phyloP scores from a whole-genome alignment of 345 rosid genomes.

The Euphorbia peplus region DNA sequence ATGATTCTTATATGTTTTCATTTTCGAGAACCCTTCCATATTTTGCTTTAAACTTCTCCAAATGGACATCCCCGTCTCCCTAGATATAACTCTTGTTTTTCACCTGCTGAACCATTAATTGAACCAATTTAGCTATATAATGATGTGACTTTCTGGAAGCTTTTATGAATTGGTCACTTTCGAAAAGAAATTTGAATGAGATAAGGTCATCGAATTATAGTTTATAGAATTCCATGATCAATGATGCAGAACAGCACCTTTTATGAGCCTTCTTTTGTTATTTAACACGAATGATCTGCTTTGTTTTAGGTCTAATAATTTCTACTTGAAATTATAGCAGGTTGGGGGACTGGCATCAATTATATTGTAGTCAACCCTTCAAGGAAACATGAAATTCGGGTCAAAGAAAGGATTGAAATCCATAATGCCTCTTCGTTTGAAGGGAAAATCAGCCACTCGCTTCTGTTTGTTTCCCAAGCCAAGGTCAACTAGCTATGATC shows the following conservation, averaged over 20 bases:
- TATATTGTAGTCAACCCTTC: constrained; percentile 15
- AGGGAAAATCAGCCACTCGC: constrained; percentile 28
- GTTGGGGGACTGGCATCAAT: constrained; percentile 33
- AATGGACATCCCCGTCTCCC: background rate
- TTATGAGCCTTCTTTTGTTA: background rate
- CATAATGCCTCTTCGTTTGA: constrained; percentile 27
- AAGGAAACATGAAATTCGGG: constrained; percentile 27
- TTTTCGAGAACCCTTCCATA: background rate
- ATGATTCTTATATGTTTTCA: background rate
- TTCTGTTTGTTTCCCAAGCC: constrained; percentile 32
- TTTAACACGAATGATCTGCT: background rate
- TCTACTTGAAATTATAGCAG: constrained; percentile 30
- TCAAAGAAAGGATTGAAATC: constrained; percentile 33
- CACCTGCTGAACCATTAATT: background rate
- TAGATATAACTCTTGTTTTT: background rate
- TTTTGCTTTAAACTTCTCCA: background rate
- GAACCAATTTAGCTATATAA: background rate
- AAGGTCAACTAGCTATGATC: constrained; percentile 21
- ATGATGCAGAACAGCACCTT: background rate
- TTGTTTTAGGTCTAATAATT: constrained; percentile 1
- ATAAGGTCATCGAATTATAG: background rate
- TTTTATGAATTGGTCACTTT: background rate
- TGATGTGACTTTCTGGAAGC: background rate
- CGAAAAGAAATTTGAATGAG: background rate
- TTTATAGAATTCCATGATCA: background rate